Base-by-base conservation (phyloP, 495 filamentous ascomycete genomes). In the Neurospora sp. region DNA sequence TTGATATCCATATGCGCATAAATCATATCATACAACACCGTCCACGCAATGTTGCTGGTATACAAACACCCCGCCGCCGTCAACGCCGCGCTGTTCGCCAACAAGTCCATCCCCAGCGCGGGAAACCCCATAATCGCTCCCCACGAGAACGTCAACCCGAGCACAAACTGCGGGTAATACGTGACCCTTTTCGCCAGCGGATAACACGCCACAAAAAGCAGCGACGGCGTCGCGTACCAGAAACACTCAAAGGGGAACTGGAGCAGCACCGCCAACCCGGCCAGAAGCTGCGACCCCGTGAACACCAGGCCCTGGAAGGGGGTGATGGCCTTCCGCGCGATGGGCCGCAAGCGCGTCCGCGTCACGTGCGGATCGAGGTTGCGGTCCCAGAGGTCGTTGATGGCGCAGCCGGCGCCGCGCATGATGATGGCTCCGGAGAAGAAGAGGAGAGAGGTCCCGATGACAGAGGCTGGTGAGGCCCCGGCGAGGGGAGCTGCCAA, bases 1-100 rank as follows among this genome's bases (percentile, higher is more conserved):
- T 91, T 92, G 80, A 99, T 94, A 75, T 99, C 96, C 92, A 98
- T 97, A 82, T 98, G 94, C 40, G 96, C 96, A 82, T 99, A 99
- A 23, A 99, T 97, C 91, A 97, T 98, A 83, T 99, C 96, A 78
- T 99, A 99, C 72, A 98, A 80, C 54, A 98, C 88, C 11, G 96
- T 97, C 96, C 96, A 99, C 1, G 94, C 90, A 37, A 97, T 85
- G 78, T 95, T 97, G 75, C 92, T 95, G 18, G 88, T 83, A 81
- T 98, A 98, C 54, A 99, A 84, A 38, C 90, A 87, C 4, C 85
- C 89, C 11, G 94, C 92, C 0, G 92, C 88, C 48, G 86, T 83
- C 74, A 92, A 80, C 18, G 93, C 90, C 37, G 88, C 80, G 27
- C 80, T 81, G 74, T 97, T 90, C 35, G 84, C 77, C 16, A 96